These are phyloP conservation scores for Neofusicoccum cordaticola DNA, from an alignment of 2,329 filamentous ascomycete genomes.

Conservation along the genomic window DNA sequence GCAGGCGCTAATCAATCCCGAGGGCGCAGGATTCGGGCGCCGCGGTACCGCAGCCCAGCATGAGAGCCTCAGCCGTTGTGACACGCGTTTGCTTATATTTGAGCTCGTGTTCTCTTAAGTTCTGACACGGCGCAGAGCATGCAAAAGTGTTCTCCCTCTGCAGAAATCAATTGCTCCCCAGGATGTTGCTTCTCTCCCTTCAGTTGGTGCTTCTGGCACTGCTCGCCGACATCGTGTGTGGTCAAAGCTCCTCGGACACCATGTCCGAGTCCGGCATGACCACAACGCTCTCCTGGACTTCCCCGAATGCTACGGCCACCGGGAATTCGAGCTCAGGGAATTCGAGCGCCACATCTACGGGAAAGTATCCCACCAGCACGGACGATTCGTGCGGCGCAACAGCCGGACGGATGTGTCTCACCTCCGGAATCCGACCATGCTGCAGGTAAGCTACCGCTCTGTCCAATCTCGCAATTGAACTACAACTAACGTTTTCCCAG, in stretches of 20 bases:
- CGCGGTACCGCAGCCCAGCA: no score
- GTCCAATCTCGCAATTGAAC: not conserved
- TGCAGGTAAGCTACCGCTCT: not conserved
- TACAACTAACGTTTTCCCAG: not conserved
- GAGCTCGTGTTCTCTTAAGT: not conserved
- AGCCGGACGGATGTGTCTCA: slow-evolving; percentile 2
- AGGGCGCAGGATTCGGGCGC: not conserved
- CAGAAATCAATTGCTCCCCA: not conserved
- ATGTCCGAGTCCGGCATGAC: not conserved
- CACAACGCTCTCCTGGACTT: slow-evolving; percentile 7
- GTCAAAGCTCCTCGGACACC: not conserved
- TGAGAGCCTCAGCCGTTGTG: not conserved
- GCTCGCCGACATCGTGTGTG: no score
- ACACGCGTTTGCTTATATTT: not conserved
- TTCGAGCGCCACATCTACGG: not conserved
- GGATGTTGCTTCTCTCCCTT: not conserved
- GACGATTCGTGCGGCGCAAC: not conserved
- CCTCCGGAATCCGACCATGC: slow-evolving; percentile 4
- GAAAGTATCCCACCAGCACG: not conserved
- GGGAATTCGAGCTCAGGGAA: not conserved
- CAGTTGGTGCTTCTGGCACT: not conserved
- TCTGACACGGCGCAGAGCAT: no score
- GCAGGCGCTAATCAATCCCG: not conserved
- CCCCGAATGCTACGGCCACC: not conserved
- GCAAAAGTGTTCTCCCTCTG: no score